A percentile compares a stretch with the other conserved stretches of the same genome.
Conservation (phyloP, 106 monocot genomes). For the Agapanthus africanus region DNA sequence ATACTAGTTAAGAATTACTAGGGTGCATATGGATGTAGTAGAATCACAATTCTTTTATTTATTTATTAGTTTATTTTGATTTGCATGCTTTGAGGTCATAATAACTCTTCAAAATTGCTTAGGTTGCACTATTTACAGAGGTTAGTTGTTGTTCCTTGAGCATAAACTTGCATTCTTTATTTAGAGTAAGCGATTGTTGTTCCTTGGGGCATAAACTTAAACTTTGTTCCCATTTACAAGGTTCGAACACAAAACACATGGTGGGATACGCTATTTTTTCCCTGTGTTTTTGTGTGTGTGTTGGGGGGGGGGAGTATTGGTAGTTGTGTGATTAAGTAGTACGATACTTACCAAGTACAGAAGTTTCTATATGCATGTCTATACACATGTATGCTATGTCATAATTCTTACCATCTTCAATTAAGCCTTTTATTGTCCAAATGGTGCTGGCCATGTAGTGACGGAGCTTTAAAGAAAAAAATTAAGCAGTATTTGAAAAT, state of each 20-base stretch:
- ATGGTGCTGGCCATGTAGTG: background rate
- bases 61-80: background rate
- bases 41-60: background rate
- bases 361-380: background rate
- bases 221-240: background rate
- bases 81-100: background rate
- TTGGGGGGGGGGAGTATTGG: no score
- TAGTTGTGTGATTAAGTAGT: no score
- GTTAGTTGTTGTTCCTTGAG: background rate
- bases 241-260: no score
- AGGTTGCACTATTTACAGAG: background rate
- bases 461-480: background rate
- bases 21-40: background rate
- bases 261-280: no score
- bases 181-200: no score
- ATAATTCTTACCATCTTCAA: background rate
- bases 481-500: background rate
- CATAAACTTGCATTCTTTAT: conserved; percentile 1
- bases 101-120: background rate
- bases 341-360: background rate
- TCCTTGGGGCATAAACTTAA: background rate
- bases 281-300: no score
- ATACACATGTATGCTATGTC: background rate
- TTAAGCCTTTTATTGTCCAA: background rate
- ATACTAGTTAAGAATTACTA: background rate